Percentiles rank a stretch among this genome's conserved stretches.
Evolutionary conservation across 2,329 filamentous ascomycete species (phyloP).

Genomic region (Salinomyces thailandicus): DNA sequence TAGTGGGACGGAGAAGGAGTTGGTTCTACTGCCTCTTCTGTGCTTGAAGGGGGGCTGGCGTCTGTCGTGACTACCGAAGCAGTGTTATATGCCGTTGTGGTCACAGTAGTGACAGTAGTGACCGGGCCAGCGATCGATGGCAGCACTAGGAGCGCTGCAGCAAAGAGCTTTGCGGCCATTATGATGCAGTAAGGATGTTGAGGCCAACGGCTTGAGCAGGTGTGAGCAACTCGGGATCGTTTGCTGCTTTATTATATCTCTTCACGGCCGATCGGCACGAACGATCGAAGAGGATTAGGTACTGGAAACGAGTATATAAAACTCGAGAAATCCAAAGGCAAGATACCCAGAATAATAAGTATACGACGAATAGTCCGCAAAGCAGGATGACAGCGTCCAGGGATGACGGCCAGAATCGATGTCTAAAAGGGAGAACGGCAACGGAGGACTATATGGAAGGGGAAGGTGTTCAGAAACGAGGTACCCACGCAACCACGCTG

Average conservation of each 20-base stretch:
- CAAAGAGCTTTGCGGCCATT: slow-evolving; percentile 4
- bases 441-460: too few relatives aligned
- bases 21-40: slow-evolving; percentile 1
- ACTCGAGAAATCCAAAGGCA: too few relatives aligned
- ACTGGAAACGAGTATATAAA: too few relatives aligned
- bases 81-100: slow-evolving; percentile 5
- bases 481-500: background rate
- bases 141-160: background rate
- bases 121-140: background rate
- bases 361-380: too few relatives aligned
- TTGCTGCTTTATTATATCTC: background rate
- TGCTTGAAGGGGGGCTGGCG: slow-evolving; percentile 3
- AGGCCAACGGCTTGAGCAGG: background rate
- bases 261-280: background rate
- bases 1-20: slow-evolving; percentile 4
- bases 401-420: too few relatives aligned
- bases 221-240: background rate
- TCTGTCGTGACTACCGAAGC: slow-evolving; percentile 7
- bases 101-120: background rate
- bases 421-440: too few relatives aligned
- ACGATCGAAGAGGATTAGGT: background rate
- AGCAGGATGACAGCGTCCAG: too few relatives aligned
- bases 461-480: background rate
- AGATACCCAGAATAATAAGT: too few relatives aligned
- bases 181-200: background rate